Percentiles rank a stretch among this genome's conserved stretches.
phyloP scores from a whole-genome alignment of 768 basidiomycete genomes.

The Mrakia gelida region DNA sequence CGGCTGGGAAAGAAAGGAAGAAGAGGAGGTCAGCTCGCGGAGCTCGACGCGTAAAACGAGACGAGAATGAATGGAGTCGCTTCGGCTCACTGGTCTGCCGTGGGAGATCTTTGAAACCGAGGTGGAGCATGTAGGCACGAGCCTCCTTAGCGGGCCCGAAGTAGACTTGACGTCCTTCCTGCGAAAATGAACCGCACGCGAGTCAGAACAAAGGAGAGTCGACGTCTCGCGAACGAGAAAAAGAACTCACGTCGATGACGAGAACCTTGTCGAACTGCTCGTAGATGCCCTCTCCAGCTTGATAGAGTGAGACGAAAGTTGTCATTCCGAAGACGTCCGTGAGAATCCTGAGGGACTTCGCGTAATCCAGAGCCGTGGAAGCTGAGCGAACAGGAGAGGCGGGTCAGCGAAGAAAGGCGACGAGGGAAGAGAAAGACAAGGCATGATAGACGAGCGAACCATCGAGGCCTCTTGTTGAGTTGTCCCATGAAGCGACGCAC shows the following conservation, averaged over 20 bases:
- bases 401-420: too few species aligned
- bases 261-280: constrained; percentile 74
- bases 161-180: constrained; percentile 49
- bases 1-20: constrained; percentile 44
- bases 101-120: constrained; percentile 46
- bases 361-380: constrained; percentile 86
- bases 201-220: too few species aligned
- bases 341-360: constrained; percentile 69
- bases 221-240: too few species aligned
- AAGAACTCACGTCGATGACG: constrained; percentile 67
- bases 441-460: too few species aligned
- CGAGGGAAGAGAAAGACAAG: too few species aligned
- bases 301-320: constrained; percentile 78
- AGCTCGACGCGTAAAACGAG: not conserved
- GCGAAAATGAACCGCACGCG: too few species aligned
- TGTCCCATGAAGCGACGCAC: constrained; percentile 48
- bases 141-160: constrained; percentile 66
- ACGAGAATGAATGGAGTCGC: too few species aligned
- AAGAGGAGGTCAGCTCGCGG: too few species aligned
- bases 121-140: constrained; percentile 61
- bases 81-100: not conserved
- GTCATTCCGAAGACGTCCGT: constrained; percentile 70
- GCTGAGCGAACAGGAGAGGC: too few species aligned
- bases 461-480: constrained; percentile 58
- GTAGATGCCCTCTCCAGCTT: constrained; percentile 59